phyloP scores from a whole-genome alignment of 305 asterid genomes.

The Andrographis paniculata region DNA sequence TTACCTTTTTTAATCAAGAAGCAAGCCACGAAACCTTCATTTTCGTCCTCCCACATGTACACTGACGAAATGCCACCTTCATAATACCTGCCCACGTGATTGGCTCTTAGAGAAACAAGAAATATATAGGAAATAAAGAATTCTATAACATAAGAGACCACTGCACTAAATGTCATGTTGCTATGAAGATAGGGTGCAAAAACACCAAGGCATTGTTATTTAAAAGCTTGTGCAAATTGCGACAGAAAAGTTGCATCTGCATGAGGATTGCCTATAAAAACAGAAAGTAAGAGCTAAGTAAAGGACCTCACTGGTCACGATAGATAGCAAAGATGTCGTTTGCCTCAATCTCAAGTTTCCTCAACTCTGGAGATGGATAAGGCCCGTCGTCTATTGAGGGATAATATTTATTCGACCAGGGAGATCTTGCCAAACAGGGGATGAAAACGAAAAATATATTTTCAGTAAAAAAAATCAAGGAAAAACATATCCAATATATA shows the following conservation, averaged over 20 bases:
- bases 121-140: constrained; percentile 1
- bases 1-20: constrained; percentile 89
- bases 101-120: constrained; percentile 27
- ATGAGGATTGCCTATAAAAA: constrained; percentile 8
- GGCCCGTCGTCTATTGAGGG: constrained; percentile 84
- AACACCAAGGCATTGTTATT: too few species aligned
- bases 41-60: constrained; percentile 88
- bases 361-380: constrained; percentile 69
- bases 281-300: constrained; percentile 55
- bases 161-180: neutral
- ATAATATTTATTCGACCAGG: constrained; percentile 88
- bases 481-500: neutral
- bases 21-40: constrained; percentile 82
- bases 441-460: constrained; percentile 11
- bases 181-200: too few species aligned
- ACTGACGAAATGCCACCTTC: constrained; percentile 98
- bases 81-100: constrained; percentile 70
- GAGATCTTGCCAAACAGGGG: constrained; percentile 52
- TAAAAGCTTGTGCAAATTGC: too few species aligned
- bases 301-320: constrained; percentile 99
- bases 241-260: neutral
- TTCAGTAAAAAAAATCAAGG: constrained; percentile 2
- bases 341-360: constrained; percentile 97
- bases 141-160: neutral
- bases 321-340: constrained; percentile 83